Evolutionary conservation across 2,329 filamentous ascomycete species (phyloP), one percentile per base, ranked within the genome.

Genomic region (Colletotrichum magnum): DNA sequence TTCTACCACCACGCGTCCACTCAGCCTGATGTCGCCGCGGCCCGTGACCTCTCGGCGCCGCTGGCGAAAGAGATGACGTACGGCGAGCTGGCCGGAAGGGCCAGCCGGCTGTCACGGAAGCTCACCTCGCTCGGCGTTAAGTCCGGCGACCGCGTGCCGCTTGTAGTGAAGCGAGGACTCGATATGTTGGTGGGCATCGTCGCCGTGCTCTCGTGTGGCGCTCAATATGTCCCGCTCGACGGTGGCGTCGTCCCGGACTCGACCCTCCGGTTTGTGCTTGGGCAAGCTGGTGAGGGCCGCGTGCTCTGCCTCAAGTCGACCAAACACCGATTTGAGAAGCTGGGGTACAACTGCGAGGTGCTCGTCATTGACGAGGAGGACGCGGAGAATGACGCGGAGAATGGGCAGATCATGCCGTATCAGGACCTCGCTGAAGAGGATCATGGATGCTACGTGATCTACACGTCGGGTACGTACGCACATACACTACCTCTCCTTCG

Each of bases 201-300:
- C 65, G 87, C 86, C 1, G 79, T 89, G n/a, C 77, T 90, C 28
- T 87, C 86, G 56, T 85, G 84, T 58, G 87, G 88, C 18, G 88
- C 84, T 15, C 87, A 90, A 71, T 90, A 90, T 73, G 82, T 89
- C 10, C 88, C 88, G 4, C 80, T 90, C 1, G 88, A 90, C 68
- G 87, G 87, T 21, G 84, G 85, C 3, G 81, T 87, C 21, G 83
- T 86, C 3, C 80, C 86, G 0, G 84, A 86, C 61, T 78, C 80
- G n/a, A 83, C 84, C 3, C 79, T 90, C 26, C 76, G 78, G 15
- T 83, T 85, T 62, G 86, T 88, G 21, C 77, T 89, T 58, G 75
- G 59, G 12, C 81, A 89, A 70, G 82, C 85, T 2, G 78, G 77
- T 7, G 79, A 82, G 5, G 74, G 75, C 4, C 78, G 86, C 28